Conservation (phyloP, 2,329 filamentous ascomycete species). For the Penicillium hordei region DNA sequence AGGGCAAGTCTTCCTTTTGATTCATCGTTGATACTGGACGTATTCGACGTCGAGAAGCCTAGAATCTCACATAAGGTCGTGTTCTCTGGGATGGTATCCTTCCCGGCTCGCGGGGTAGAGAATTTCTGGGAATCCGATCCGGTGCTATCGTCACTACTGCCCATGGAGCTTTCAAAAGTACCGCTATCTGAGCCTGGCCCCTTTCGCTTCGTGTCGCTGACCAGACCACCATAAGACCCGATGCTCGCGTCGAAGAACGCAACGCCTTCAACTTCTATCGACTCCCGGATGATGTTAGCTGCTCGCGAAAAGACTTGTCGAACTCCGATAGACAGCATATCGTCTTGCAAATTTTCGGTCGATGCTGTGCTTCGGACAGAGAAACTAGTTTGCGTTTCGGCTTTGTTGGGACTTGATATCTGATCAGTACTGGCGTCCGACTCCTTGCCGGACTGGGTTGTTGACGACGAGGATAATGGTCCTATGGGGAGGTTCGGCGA, state of each 20-base stretch:
- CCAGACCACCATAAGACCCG: slow-evolving; percentile 11
- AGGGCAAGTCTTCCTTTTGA: slow-evolving; percentile 10
- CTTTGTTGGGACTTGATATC: not conserved
- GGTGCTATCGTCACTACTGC: slow-evolving; percentile 18
- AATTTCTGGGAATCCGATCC: slow-evolving; percentile 6
- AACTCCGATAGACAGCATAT: not conserved
- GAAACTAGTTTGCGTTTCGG: not conserved
- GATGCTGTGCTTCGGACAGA: slow-evolving; percentile 1
- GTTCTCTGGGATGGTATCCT: not conserved
- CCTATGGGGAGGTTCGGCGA: not conserved
- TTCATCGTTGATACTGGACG: slow-evolving; percentile 13
- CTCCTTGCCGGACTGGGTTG: not conserved
- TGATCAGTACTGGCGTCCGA: not conserved
- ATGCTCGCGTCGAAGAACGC: slow-evolving; percentile 29
- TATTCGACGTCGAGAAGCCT: slow-evolving; percentile 11
- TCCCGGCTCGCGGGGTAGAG: not conserved
- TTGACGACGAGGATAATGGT: not conserved
- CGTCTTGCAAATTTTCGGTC: not conserved
- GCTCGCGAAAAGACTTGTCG: slow-evolving; percentile 43
- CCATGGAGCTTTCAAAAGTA: not conserved
- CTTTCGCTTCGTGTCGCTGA: not conserved
- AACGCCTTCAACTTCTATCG: slow-evolving; percentile 42
- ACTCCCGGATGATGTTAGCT: slow-evolving; percentile 45
- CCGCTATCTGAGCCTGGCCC: not conserved
- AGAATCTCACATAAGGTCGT: not conserved